These are phyloP conservation scores for Nicotiana sylvestris DNA, from an alignment of 257 asterid genomes.

Conservation along the genomic window DNA sequence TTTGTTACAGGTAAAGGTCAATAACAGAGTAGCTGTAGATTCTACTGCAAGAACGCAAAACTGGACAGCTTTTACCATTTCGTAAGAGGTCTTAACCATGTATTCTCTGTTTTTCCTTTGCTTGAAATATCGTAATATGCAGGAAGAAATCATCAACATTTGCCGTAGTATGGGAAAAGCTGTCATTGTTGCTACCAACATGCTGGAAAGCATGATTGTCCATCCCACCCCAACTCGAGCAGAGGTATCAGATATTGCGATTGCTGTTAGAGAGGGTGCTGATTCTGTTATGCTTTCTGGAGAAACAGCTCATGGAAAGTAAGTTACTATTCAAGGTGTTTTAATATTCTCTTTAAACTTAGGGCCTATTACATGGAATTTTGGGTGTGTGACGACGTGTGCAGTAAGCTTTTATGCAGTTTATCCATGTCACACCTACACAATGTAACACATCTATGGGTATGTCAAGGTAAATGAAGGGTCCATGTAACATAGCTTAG, in stretches of 20 bases:
- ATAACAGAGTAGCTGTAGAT: not conserved
- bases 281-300: slow-evolving; percentile 99
- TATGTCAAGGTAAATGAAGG: not conserved
- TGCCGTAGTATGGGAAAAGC: slow-evolving; percentile 99
- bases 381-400: not conserved
- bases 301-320: slow-evolving; percentile 99
- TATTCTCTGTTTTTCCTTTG: not conserved
- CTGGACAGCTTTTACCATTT: not conserved
- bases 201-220: slow-evolving; percentile 98
- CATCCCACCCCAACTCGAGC: slow-evolving; percentile 99
- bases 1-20: slow-evolving; percentile 69
- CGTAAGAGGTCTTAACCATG: not conserved
- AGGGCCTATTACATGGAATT: not conserved
- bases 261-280: slow-evolving; percentile 93
- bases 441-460: not conserved
- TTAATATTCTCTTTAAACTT: not conserved
- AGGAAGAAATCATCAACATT: slow-evolving; percentile 87
- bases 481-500: not conserved
- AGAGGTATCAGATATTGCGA: slow-evolving; percentile 95
- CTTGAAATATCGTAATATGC: slow-evolving; percentile 13
- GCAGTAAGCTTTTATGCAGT: not conserved
- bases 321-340: slow-evolving; percentile 24
- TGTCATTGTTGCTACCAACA: slow-evolving; percentile 95
- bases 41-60: not conserved
- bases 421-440: not conserved